A percentile compares a stretch with the other conserved stretches of the same genome.
Conservation (phyloP, 2,329 filamentous ascomycete species). For the Colletotrichum incanum region DNA sequence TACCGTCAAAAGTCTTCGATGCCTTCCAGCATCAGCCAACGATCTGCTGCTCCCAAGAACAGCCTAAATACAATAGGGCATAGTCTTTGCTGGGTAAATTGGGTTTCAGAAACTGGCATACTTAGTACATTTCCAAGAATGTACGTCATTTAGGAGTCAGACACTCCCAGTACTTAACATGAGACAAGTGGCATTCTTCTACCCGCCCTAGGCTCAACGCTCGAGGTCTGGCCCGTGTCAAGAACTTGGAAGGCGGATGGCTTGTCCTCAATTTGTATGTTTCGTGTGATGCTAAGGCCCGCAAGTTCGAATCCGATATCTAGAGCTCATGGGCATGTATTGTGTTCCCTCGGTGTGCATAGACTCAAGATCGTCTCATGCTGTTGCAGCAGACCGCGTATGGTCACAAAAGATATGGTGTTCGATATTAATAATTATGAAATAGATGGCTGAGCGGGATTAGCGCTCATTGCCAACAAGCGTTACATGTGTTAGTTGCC, state of each 20-base stretch:
- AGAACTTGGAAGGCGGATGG: too few species aligned
- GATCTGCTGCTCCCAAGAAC: neutral
- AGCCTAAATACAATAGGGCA: neutral
- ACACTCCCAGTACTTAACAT: neutral
- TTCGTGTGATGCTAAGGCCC: neutral
- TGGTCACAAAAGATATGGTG: neutral
- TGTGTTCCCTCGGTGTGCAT: neutral
- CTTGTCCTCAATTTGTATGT: neutral
- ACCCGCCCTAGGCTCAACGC: neutral
- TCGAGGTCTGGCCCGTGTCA: neutral
- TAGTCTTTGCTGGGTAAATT: too few species aligned
- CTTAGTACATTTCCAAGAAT: neutral
- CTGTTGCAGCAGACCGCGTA: neutral
- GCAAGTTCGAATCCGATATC: neutral
- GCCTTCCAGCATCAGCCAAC: neutral
- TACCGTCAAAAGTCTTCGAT: too few species aligned
- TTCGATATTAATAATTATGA: conserved; percentile 13
- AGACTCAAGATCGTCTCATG: neutral
- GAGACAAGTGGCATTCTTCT: neutral
- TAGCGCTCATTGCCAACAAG: neutral
- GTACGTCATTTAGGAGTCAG: neutral
- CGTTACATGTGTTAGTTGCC: neutral
- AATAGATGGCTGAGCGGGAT: too few species aligned
- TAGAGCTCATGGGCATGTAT: neutral
- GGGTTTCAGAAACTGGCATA: too few species aligned